phyloP scores from a whole-genome alignment of 2,329 filamentous ascomycete genomes.

The Pseudogymnoascus sp. region DNA sequence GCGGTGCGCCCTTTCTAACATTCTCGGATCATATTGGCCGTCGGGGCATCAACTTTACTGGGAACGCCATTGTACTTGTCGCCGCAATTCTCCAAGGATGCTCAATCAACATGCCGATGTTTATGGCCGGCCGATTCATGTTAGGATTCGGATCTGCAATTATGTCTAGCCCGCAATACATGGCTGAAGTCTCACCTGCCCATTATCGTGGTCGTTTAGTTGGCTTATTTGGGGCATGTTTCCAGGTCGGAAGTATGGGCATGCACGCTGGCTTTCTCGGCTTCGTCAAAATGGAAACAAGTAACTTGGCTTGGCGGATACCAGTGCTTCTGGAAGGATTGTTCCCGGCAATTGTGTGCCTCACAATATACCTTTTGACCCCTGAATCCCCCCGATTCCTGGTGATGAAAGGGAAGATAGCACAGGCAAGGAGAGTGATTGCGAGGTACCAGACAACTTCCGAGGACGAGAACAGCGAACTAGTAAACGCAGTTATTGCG shows the following conservation, averaged over 20 bases:
- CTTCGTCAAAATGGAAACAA: constrained; percentile 25
- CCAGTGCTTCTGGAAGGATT: constrained; percentile 32
- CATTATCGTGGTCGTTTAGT: constrained; percentile 35
- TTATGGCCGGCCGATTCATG: constrained; percentile 23
- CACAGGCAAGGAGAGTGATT: not conserved
- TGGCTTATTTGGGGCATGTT: constrained; percentile 39
- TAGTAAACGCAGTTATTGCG: constrained; percentile 22
- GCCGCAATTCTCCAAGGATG: constrained; percentile 29
- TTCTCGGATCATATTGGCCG: constrained; percentile 44
- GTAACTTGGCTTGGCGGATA: constrained; percentile 27
- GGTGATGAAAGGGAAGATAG: constrained; percentile 22
- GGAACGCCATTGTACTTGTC: constrained; percentile 38
- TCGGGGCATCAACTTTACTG: constrained; percentile 40
- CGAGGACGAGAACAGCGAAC: constrained; percentile 18
- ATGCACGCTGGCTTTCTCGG: constrained; percentile 34
- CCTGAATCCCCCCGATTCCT: constrained; percentile 15
- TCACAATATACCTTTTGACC: constrained; percentile 24
- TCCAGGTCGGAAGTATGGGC: constrained; percentile 36
- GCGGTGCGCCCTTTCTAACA: constrained; percentile 41
- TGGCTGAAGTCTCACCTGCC: constrained; percentile 24
- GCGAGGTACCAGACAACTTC: constrained; percentile 24
- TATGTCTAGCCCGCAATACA: constrained; percentile 24
- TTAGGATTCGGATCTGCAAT: constrained; percentile 22
- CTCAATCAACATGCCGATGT: constrained; percentile 19
- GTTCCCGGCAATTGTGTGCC: constrained; percentile 28